These are phyloP conservation scores for Tricholoma hemisulphureum DNA, from an alignment of 768 basidiomycete species.

Conservation along the genomic window DNA sequence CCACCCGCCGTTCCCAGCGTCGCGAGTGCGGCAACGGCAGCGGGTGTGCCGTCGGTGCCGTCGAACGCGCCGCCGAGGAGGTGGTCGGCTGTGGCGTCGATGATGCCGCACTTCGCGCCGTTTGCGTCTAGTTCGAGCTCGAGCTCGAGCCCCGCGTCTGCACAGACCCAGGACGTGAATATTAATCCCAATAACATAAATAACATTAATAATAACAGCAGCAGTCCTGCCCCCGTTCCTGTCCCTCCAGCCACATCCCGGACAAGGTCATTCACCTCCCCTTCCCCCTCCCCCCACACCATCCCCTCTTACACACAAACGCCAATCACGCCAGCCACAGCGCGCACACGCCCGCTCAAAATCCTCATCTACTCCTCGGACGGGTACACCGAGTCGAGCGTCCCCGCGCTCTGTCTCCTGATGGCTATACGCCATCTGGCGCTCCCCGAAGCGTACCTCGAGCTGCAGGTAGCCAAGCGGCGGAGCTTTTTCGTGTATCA, in stretches of 20 bases:
- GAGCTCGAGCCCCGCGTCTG: constrained; percentile 19
- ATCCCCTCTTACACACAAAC: too few relatives aligned
- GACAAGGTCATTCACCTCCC: constrained; percentile 34
- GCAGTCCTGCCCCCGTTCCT: constrained; percentile 10
- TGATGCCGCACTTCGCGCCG: constrained; percentile 39
- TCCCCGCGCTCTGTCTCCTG: constrained; percentile 81
- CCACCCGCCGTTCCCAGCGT: constrained; percentile 5
- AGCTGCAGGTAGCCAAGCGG: constrained; percentile 77
- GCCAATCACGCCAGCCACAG: constrained; percentile 17
- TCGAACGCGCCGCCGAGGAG: constrained; percentile 12
- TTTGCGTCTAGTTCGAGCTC: constrained; percentile 26
- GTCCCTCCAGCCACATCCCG: constrained; percentile 23
- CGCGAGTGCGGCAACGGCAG: neutral
- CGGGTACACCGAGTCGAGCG: constrained; percentile 90
- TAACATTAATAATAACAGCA: neutral
- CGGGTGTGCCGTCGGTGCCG: constrained; percentile 21
- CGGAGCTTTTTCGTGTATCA: constrained; percentile 93
- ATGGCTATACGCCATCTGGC: constrained; percentile 70
- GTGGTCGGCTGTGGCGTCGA: constrained; percentile 44
- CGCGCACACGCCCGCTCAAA: constrained; percentile 63
- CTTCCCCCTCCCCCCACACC: constrained; percentile 21
- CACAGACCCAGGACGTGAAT: neutral
- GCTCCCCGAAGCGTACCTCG: constrained; percentile 89
- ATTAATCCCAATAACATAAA: neutral
- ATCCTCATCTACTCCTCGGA: constrained; percentile 81